Evolutionary conservation across 2,329 filamentous ascomycete species (phyloP).

Genomic region (Colletotrichum tanaceti): DNA sequence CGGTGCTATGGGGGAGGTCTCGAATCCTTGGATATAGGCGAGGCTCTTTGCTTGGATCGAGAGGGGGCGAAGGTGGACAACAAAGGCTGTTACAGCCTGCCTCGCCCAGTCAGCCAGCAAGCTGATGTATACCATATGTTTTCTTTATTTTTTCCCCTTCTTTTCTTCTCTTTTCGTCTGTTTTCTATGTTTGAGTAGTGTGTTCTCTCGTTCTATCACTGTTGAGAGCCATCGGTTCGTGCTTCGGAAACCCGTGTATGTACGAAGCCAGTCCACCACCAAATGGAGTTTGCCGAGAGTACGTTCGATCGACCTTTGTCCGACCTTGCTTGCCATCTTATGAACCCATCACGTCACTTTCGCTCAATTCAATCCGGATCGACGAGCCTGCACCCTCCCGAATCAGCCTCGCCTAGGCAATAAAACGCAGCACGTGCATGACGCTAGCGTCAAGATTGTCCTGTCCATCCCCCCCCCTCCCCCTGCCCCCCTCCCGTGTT

Average conservation of each 20-base stretch:
- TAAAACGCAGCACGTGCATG: constrained; percentile 25
- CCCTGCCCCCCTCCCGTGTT: too few species aligned
- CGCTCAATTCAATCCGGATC: too few species aligned
- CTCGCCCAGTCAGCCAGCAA: constrained; percentile 1
- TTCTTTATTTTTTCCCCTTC: background rate
- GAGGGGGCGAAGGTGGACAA: constrained; percentile 7
- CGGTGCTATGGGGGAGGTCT: constrained; percentile 4
- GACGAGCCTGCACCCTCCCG: background rate
- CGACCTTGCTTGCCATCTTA: background rate
- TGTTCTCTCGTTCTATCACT: constrained; percentile 4
- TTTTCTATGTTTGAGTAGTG: constrained; percentile 32
- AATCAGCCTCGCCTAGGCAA: constrained; percentile 39
- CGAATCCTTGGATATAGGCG: constrained; percentile 10
- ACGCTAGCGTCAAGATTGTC: constrained; percentile 27
- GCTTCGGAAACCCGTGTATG: background rate
- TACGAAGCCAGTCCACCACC: background rate
- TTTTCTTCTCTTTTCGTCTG: background rate
- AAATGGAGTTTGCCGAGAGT: background rate
- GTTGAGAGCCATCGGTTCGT: background rate
- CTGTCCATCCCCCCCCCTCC: background rate
- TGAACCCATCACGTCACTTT: too few species aligned
- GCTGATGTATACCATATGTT: constrained; percentile 32
- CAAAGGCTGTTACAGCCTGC: constrained; percentile 7
- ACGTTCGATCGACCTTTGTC: background rate
- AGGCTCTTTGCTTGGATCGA: constrained; percentile 15